Evolutionary conservation across 2,329 filamentous ascomycete genomes (phyloP), one percentile per base, ranked within the genome.

Genomic region (Beauveria medogensis): DNA sequence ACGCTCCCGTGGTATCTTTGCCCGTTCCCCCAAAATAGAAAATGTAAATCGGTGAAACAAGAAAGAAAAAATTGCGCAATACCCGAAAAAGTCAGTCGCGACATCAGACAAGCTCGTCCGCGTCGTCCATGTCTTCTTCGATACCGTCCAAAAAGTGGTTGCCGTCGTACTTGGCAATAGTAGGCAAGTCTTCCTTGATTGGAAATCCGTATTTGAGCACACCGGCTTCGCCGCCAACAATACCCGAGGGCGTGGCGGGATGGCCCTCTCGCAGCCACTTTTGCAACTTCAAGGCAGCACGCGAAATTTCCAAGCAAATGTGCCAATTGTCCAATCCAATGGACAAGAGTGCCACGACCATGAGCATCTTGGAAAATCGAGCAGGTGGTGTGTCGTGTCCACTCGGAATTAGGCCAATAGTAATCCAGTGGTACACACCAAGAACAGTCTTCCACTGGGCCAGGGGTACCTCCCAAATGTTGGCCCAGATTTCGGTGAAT

Each of bases 321-420:
- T 78, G 75, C 80, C 80, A 82, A 63, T 79, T 77, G 53, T 81
- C 79, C 37, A 80, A 69, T 0, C 73, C 75, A 59, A 80, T 74
- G 57, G 78, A 77, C 63, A 79, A 73, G 46, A 78, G 70, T 5
- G 73, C 75, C 9, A 74, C 70, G 16, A 76, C 74, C 30, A 79
- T 69, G 62, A 79, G 69, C 41, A 75, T 78, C 71, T 77, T 80
- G 64, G 79, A 72, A 57, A 79, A 78, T 18, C 77, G 72, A 28
- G 75, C 75, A 28, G 76, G 74, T 2, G 74, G 69, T 14, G 72
- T 72, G 4, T 68, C 66, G 50, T 77, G 72, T 47, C 74, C 75
- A 41, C 72, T 70, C 9, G 77, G 73, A 18, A 74, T 70, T 10
- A 81, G 68, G 9, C 75, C 72, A 52, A 81, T 63, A 63, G 78